phyloP scores from a whole-genome alignment of 108 stramenopile genomes.

The Discostella stelligeroides region DNA sequence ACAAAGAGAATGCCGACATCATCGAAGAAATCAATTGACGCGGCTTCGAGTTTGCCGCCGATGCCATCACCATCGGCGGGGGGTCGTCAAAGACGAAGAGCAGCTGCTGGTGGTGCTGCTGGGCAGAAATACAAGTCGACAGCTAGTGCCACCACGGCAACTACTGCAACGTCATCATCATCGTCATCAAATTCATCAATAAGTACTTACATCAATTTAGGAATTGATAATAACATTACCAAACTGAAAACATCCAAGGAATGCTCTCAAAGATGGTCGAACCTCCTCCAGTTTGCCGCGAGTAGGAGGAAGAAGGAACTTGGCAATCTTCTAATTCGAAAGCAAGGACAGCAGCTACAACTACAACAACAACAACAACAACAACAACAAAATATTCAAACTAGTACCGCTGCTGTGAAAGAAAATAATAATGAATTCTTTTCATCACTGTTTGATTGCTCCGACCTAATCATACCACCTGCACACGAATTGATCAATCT shows the following conservation, averaged over 20 bases:
- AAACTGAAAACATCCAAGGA: slow-evolving; percentile 30
- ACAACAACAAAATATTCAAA: neutral
- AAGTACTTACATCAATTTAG: no score
- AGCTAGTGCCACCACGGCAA: no score
- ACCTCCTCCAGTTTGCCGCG: neutral
- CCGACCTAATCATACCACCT: slow-evolving; percentile 50
- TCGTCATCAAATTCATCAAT: no score
- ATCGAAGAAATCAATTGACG: no score
- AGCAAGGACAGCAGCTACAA: neutral
- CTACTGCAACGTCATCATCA: no score
- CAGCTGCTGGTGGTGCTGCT: no score
- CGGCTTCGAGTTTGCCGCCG: no score
- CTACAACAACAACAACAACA: neutral
- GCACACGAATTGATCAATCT: slow-evolving; percentile 45
- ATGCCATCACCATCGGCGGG: no score
- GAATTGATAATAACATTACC: slow-evolving; percentile 10
- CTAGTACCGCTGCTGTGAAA: neutral
- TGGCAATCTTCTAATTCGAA: neutral
- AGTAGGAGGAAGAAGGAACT: neutral
- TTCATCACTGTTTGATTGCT: slow-evolving; percentile 58
- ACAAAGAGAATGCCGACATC: no score
- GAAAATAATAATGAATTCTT: neutral
- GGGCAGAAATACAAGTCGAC: no score
- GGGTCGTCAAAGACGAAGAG: no score
- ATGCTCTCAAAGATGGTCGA: slow-evolving; percentile 32